A percentile compares a stretch with the other conserved stretches of the same genome.
These are phyloP conservation scores for Fraxinus floribunda DNA, from an alignment of 305 asterid genomes.

Conservation along the genomic window DNA sequence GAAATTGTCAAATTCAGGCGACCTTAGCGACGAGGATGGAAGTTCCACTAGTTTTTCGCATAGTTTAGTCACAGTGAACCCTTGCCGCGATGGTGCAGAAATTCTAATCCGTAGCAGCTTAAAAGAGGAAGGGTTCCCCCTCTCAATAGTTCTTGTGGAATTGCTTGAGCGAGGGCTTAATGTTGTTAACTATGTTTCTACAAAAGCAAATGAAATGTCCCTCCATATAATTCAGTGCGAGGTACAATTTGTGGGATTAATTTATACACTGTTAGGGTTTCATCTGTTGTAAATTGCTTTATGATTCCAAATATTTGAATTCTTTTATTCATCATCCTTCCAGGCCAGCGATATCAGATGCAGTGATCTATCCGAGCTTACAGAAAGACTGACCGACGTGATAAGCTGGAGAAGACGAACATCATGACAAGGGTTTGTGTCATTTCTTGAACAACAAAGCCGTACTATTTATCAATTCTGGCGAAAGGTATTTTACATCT, in stretches of 20 bases:
- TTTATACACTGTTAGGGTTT: not conserved
- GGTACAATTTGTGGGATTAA: conserved; percentile 10
- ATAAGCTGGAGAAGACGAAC: not conserved
- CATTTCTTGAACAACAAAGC: not conserved
- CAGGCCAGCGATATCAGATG: conserved; percentile 19
- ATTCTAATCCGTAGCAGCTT: conserved; percentile 31
- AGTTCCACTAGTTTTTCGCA: not conserved
- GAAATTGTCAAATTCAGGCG: not conserved
- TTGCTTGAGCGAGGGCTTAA: conserved; percentile 30
- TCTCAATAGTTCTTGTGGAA: conserved; percentile 32
- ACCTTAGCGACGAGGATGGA: not conserved
- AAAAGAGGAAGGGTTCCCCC: conserved; percentile 18
- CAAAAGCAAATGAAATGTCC: conserved; percentile 22
- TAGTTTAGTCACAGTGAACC: conserved; percentile 22
- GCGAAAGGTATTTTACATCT: not conserved
- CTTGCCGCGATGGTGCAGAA: conserved; percentile 36
- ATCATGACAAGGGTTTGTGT: not conserved
- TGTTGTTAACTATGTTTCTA: conserved; percentile 32
- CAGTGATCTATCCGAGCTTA: conserved; percentile 24
- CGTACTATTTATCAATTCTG: not conserved
- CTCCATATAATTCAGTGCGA: conserved; percentile 39
- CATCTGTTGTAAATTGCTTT: not conserved
- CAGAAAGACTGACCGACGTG: conserved; percentile 14
- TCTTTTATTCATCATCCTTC: not conserved
- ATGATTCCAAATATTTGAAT: not conserved